Base-by-base conservation (phyloP, 345 rosid species). In the Chamaenerion angustifolium region DNA sequence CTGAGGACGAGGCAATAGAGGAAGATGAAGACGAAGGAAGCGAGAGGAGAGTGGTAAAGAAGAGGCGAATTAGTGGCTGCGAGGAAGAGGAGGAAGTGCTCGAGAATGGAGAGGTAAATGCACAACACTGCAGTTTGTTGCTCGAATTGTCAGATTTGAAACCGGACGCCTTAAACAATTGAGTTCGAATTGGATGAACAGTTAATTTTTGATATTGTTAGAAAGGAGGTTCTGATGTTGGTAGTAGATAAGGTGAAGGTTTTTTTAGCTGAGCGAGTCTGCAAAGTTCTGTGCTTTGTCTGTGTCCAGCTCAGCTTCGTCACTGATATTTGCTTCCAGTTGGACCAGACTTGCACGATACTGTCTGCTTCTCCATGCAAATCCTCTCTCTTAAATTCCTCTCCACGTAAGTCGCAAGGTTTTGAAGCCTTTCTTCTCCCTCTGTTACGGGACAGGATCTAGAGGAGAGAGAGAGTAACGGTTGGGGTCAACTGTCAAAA, bases 401-500 rank as follows among this genome's bases (percentile, higher is more conserved):
- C 37, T 31, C 37, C 37, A 31, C 37, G 37, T 6, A 3, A 31
- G 37, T 31, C 37, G 37, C 37, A 4, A 31, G 37, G 37, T 31
- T 31, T 4, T 31, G 27, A 31, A 31, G 37, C 9, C 37, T 31
- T 6, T 31, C 37, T 73, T 21, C 25, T 21, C 37, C 37, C 9
- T 4, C 37, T 31, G 4, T 31, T 21, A 1, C 25, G 25, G 25
- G 25, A 21, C 54, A 42, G 58, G 40, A 51, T 62, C 64, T 66
- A 3, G 8, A 31, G 9, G 37, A 31, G 37, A 31, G 27, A 56
- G 54, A 59, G 1, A 51, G 51, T 71, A 81, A 78, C 73, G 71
- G 92, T 76, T 70, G 71, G 79, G 37, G 88, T 78, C 96, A 88
- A 88, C 92, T 79, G 92, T 82, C 71, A 78, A 74, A 73, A 75